Evolutionary conservation across 345 rosid species (phyloP), one percentile per base, ranked within the genome.

Genomic region (Aegle marmelos): DNA sequence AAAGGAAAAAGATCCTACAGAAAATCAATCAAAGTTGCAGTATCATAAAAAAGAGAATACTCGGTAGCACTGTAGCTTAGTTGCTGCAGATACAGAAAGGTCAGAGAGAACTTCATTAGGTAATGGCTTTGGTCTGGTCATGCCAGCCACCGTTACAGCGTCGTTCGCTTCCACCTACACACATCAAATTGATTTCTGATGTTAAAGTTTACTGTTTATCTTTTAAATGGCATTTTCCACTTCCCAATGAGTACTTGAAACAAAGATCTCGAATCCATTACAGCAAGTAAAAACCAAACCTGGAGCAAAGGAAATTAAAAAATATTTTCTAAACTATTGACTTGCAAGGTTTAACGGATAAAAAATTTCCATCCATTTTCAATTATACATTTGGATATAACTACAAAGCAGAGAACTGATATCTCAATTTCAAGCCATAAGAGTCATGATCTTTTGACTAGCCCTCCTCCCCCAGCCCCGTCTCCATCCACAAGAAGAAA

Each of bases 101-200:
- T 94, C 99, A 25, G 98, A 88, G 75, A 91, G 87, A 78, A 78
- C 54, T 86, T 96, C 98, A 86, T 80, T 85, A 11, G 91, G 93
- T 68, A 89, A 83, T 41, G 82, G 88, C 87, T 91, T 96, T 61
- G 98, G 98, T 85, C 93, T 90, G 67, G 89, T 91, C 91, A 91
- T 89, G 80, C 93, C 81, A 81, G 98, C 93, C 68, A 94, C 97
- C 4, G 94, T 82, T 25, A 94, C 97, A 64, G 90, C 92, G 81
- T 92, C 97, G 82, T 96, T 94, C 28, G 91, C 90, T 84, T 91
- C 97, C 62, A 95, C 97, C 99, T 95, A 76, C 9, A 57, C 34
- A 60, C 13, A 74, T 28, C 54, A 70, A 77, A 48, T 66, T 34
- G 48, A 65, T 65, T 65, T 36, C 25, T 9, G 70, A 65, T 36